Percentiles rank a stretch among this genome's conserved stretches.
These are phyloP conservation scores for Boletus eberwhitei DNA, from an alignment of 768 basidiomycete species.

Conservation along the genomic window DNA sequence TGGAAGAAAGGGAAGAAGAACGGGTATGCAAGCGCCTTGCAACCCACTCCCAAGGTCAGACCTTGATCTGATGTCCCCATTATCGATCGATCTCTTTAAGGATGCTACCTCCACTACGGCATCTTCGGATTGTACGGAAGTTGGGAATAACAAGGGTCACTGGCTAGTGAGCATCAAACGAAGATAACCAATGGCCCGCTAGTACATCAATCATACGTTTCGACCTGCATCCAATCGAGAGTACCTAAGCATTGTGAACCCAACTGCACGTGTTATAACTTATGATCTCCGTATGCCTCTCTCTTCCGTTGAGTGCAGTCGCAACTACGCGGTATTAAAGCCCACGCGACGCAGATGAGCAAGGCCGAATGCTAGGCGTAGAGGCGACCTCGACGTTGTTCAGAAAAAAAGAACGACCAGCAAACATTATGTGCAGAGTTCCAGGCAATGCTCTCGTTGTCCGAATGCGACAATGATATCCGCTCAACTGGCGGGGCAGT, in stretches of 20 bases:
- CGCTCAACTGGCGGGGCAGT: constrained; percentile 2
- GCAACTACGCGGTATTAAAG: constrained; percentile 57
- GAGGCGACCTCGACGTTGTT: constrained; percentile 47
- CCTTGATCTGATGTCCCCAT: constrained; percentile 14
- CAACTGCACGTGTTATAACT: not conserved
- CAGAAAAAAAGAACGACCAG: constrained; percentile 32
- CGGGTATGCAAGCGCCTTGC: constrained; percentile 3
- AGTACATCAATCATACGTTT: not conserved
- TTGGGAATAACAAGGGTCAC: constrained; percentile 30
- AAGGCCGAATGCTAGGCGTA: constrained; percentile 42
- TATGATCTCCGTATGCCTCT: constrained; percentile 7
- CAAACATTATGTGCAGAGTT: constrained; percentile 13
- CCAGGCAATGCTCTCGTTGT: not conserved
- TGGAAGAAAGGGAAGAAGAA: constrained; percentile 14
- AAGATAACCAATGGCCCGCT: constrained; percentile 1
- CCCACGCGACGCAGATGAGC: constrained; percentile 55
- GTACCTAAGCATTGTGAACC: not conserved
- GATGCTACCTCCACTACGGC: constrained; percentile 28
- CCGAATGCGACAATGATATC: constrained; percentile 11
- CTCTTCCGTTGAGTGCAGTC: constrained; percentile 46
- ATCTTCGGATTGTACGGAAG: constrained; percentile 32
- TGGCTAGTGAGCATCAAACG: constrained; percentile 30
- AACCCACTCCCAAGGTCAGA: constrained; percentile 4
- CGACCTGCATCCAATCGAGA: not conserved
- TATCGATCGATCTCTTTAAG: constrained; percentile 22